phyloP scores from a whole-genome alignment of 2,329 filamentous ascomycete genomes.

The Beauveria bassiana region DNA sequence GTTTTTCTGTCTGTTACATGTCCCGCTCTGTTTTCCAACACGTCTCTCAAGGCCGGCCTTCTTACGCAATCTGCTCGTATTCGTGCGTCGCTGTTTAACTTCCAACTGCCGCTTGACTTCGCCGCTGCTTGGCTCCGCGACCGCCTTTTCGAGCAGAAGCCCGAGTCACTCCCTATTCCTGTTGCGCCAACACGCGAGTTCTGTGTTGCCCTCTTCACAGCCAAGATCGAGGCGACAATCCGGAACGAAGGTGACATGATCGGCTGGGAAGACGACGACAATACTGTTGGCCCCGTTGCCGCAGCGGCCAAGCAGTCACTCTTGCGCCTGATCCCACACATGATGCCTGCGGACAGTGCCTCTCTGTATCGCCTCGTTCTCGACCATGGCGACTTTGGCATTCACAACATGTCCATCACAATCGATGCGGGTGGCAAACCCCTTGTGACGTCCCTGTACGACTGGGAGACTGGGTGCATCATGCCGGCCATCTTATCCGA shows the following conservation, averaged over 20 bases:
- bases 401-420: constrained; percentile 23
- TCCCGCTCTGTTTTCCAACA: no score
- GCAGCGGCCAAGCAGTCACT: constrained; percentile 20
- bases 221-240: constrained; percentile 23
- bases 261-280: constrained; percentile 18
- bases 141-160: constrained; percentile 19
- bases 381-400: constrained; percentile 27
- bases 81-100: constrained; percentile 17
- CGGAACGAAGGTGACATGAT: constrained; percentile 18
- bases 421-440: constrained; percentile 15
- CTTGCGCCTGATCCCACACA: constrained; percentile 19
- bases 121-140: constrained; percentile 16
- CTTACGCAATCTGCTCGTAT: constrained; percentile 16
- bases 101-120: constrained; percentile 14
- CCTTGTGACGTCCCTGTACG: constrained; percentile 4
- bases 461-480: no score
- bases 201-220: constrained; percentile 18
- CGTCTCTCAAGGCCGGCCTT: background rate
- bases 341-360: constrained; percentile 13
- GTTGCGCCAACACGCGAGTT: constrained; percentile 23
- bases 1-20: no score
- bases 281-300: constrained; percentile 10
- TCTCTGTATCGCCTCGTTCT: constrained; percentile 24
- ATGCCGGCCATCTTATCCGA: no score
- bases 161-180: constrained; percentile 15